Conservation (phyloP, 2,329 filamentous ascomycete species). For the Stagonosporopsis vannaccii region DNA sequence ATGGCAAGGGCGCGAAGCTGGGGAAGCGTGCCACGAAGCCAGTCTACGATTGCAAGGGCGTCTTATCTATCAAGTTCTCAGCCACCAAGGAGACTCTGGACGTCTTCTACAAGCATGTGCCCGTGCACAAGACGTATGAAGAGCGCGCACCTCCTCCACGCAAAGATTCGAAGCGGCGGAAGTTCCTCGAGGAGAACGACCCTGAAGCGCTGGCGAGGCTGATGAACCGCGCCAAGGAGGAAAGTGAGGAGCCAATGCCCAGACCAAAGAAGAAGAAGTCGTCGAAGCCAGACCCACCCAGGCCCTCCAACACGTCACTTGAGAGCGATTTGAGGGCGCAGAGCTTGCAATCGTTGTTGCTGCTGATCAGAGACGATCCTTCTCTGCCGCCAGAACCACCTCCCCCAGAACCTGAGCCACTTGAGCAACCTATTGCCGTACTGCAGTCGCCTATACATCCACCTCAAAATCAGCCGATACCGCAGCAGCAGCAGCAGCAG, state of each 20-base stretch:
- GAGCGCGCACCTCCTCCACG: constrained; percentile 52
- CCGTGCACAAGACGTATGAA: constrained; percentile 56
- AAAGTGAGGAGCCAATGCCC: constrained; percentile 28
- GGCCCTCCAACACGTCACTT: constrained; percentile 44
- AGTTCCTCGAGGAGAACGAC: constrained; percentile 45
- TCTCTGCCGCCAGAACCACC: constrained; percentile 20
- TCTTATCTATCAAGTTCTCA: constrained; percentile 58
- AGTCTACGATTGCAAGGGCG: constrained; percentile 58
- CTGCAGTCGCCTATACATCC: constrained; percentile 12
- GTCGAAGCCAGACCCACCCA: constrained; percentile 29
- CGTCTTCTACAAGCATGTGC: constrained; percentile 57
- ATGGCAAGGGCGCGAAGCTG: constrained; percentile 51
- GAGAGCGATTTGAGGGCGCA: constrained; percentile 49
- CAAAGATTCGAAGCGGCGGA: constrained; percentile 50
- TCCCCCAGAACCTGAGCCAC: constrained; percentile 26
- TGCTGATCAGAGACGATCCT: constrained; percentile 43
- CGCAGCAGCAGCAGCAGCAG: constrained; percentile 19
- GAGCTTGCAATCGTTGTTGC: constrained; percentile 47
- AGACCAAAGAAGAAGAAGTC: constrained; percentile 38
- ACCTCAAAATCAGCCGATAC: constrained; percentile 12
- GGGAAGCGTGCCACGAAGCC: constrained; percentile 53
- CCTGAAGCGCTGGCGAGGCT: constrained; percentile 42
- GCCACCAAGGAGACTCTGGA: constrained; percentile 51
- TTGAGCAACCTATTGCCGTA: constrained; percentile 11
- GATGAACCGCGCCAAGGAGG: constrained; percentile 28